Evolutionary conservation across 768 basidiomycete genomes (phyloP), one percentile per base, ranked within the genome.

Genomic region (Mycena rosella): DNA sequence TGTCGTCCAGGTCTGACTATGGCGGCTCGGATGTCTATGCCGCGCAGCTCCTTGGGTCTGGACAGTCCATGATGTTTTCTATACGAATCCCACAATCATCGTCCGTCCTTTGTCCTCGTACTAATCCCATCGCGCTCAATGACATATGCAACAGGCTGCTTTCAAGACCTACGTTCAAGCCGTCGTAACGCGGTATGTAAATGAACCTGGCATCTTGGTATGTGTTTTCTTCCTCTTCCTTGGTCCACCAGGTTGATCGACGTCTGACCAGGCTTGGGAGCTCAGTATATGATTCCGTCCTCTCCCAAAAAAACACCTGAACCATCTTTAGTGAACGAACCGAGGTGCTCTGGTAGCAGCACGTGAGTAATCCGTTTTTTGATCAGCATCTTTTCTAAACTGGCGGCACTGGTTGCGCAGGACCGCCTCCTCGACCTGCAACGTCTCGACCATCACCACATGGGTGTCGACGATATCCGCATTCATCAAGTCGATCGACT

Each of bases 11-110:
- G 5, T 20, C 66, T 88, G 88, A 29, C n/a, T n/a, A n/a, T n/a
- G n/a, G n/a, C n/a, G 89, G 89, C 40, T 89, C 90, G 88, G 89
- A 91, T 65, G 87, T 90, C 24, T 90, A 90, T 71, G 86, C 89
- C 56, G 80, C 80, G 22, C 88, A 90, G 72, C 81, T 91, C 40
- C 67, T 83, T 7, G 78, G 78, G 36, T 75, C 81, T 18, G 75
- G 79, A 34, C 60, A 78, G 63, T 72, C 82, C 85, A 89, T 70
- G 88, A 90, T 74, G 75, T 81, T 11, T 91, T 91, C 81, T 91
- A 89, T 78, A 89, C 88, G 32, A 82, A 89, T 72, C 70, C 84
- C 5, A 75, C 74, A 15, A 82, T 89, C 61, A 85, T 83, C 59
- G 85, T 86, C 57, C 30, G 80, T 75, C 53, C 34, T 22, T 0